Evolutionary conservation across 23 red algal species (phyloP).

Genomic region (Cyanidiococcus yangmingshanensis): DNA sequence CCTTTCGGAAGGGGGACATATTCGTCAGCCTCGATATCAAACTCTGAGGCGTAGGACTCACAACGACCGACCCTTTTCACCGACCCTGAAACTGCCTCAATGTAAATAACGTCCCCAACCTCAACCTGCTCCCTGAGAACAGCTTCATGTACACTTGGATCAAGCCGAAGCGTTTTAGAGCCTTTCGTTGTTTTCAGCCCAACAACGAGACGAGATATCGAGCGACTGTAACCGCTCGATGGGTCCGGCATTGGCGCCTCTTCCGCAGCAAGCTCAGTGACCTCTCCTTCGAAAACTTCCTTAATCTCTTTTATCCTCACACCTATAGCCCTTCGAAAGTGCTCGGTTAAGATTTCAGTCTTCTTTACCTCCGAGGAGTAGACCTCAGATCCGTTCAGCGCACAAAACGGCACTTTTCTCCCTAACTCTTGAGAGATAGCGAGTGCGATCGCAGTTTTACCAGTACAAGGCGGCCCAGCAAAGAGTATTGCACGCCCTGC

Average conservation of each 20-base stretch:
- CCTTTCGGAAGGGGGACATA: conserved; percentile 97
- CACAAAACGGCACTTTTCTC: conserved; percentile 81
- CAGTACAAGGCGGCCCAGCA: conserved; percentile 71
- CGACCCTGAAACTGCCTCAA: conserved; percentile 81
- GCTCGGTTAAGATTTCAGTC: conserved; percentile 90
- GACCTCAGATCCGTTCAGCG: conserved; percentile 81
- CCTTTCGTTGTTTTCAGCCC: conserved; percentile 66
- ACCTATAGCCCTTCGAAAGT: conserved; percentile 92
- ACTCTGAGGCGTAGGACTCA: conserved; percentile 84
- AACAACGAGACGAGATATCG: conserved; percentile 68
- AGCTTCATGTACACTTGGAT: conserved; percentile 81
- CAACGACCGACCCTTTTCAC: conserved; percentile 90
- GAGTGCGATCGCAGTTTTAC: conserved; percentile 78
- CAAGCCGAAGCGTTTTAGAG: conserved; percentile 71
- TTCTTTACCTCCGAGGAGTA: conserved; percentile 98
- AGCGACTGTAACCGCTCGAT: conserved; percentile 67
- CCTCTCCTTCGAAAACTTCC: conserved; percentile 98
- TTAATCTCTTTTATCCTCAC: conserved; percentile 96
- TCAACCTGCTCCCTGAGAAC: conserved; percentile 69
- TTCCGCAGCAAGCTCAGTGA: conserved; percentile 75
- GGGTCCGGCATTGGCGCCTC: conserved; percentile 67
- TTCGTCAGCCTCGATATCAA: conserved; percentile 94
- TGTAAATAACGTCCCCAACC: conserved; percentile 88
- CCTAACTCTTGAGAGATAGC: conserved; percentile 80
- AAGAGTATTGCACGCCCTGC: conserved; percentile 73